Evolutionary conservation across 805 yeast species (phyloP), one percentile per base, ranked within the genome.

Genomic region (Candida hispaniensis): DNA sequence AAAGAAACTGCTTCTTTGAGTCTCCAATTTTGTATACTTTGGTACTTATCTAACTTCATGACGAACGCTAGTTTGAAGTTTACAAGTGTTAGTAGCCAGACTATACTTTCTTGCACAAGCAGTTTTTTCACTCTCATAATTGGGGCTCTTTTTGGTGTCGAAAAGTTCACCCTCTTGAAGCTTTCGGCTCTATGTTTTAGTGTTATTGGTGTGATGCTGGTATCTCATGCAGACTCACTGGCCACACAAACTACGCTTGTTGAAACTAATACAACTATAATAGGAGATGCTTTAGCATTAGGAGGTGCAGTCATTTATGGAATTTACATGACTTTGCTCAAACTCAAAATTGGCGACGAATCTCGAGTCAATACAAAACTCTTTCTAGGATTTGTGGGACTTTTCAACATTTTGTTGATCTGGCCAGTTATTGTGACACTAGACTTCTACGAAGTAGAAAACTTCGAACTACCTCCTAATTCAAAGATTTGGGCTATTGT

Each of bases 361-460:
- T 64, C 78, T 10, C 61, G 79, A 34, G 64, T 91, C 26, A 78
- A 91, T 53, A 82, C 93, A 64, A 79, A 76, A 52, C 63, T 86
- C 20, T 91, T 91, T 50, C 86, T 91, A 52, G 98, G 97, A 0
- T 86, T 81, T 57, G 97, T 91, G 14, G 98, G 98, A 1, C 60
- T 88, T 4, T 79, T 78, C 60, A 81, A 85, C 44, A 50, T 79
- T 7, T 47, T 82, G 0, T 55, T 75, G 7, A 54, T 86, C 26
- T 85, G 96, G 95, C 96, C 98, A 3, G 56, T 83, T 4, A 51
- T 91, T 6, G 35, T 83, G 0, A 39, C 81, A 1, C 65, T 88
- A 39, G 71, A 88, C 56, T 64, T 58, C 40, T 43, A 66, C 1
- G 79, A 78, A 1, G 55, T 73, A 39, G 98, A 91, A 55, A 57